Base-by-base conservation (phyloP, 345 rosid genomes). In the Camelina neglecta region DNA sequence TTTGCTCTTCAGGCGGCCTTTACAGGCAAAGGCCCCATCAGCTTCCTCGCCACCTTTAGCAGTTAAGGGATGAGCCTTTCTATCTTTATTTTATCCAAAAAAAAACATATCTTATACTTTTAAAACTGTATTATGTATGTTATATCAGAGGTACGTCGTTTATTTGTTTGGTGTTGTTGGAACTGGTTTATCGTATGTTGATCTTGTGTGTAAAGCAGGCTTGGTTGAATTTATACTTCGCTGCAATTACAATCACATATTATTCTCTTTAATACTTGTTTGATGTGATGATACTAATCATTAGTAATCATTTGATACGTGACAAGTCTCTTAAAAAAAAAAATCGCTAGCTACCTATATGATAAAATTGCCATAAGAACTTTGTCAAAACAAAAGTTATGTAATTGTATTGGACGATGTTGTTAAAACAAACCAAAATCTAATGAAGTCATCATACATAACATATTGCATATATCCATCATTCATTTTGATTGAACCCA, bases 11-110 rank as follows among this genome's bases (percentile, higher is more conserved):
- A 91, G 56, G 97, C 96, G 16, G 97, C 97, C 24, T 3, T 61
- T 23, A 86, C 93, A 2, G 96, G 96, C 11, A 93, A 93, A 80
- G 96, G 94, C 4, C 96, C 96, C 39, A 82, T 93, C 67, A 84
- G 89, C 82, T 93, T 93, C 74, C 16, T 93, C 51, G 95, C 92
- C 29, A 84, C 90, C 21, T 90, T 93, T 71, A 85, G 63, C 83
- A 72, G 26, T 44, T 63, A 55, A 13, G 24, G 88, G 72, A 83
- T 60, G 54, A 75, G 44, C 16, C 51, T 59, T 24, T 58, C 41
- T 74, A 24, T 56, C 44, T 23, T 48, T 50, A 31, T 66, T 16
- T 11, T 20, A 11, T 49, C 1, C 3, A 1, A 8, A 29, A n/a
- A 50, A 15, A 20, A 47, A 12, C 5, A 4, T 18, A 29, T 29